A percentile compares a stretch with the other conserved stretches of the same genome.
Evolutionary conservation across 345 rosid species (phyloP).

Genomic region (Lumnitzera littorea): DNA sequence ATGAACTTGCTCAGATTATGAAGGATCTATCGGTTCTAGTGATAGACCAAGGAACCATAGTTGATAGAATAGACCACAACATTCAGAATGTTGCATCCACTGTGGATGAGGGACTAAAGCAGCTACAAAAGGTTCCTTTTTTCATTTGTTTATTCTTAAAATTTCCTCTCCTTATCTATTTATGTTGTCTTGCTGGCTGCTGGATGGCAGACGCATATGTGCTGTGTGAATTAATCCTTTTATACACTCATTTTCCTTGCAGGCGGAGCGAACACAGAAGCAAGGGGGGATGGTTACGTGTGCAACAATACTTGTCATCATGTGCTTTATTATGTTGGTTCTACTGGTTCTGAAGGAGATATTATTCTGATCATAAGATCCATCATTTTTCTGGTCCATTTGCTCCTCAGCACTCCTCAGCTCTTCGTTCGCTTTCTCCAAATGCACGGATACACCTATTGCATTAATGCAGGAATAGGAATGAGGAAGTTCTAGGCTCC

Average conservation of each 20-base stretch:
- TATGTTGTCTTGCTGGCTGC: too few relatives aligned
- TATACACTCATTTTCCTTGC: slow-evolving; percentile 6
- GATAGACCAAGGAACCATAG: slow-evolving; percentile 90
- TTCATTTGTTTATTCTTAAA: not conserved
- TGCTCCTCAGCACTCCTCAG: too few relatives aligned
- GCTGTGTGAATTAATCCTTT: not conserved
- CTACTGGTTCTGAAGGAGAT: slow-evolving; percentile 71
- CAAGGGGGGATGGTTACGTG: slow-evolving; percentile 90
- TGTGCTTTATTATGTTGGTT: slow-evolving; percentile 81
- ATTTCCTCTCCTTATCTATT: not conserved
- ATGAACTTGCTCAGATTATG: slow-evolving; percentile 92
- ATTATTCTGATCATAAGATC: slow-evolving; percentile 33
- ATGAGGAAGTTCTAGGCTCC: too few relatives aligned
- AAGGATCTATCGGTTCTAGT: slow-evolving; percentile 87
- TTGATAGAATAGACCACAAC: slow-evolving; percentile 86
- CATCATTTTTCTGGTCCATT: too few relatives aligned
- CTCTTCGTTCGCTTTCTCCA: too few relatives aligned
- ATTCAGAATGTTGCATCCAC: slow-evolving; percentile 73
- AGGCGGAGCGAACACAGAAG: slow-evolving; percentile 90
- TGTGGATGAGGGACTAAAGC: slow-evolving; percentile 87
- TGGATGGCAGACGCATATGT: not conserved
- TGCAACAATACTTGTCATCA: slow-evolving; percentile 64
- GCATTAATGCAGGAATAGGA: too few relatives aligned
- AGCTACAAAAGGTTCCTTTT: slow-evolving; percentile 56
- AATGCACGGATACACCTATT: too few relatives aligned